Conservation (phyloP, 2,329 filamentous ascomycete genomes). For the Pseudogymnoascus sp. region DNA sequence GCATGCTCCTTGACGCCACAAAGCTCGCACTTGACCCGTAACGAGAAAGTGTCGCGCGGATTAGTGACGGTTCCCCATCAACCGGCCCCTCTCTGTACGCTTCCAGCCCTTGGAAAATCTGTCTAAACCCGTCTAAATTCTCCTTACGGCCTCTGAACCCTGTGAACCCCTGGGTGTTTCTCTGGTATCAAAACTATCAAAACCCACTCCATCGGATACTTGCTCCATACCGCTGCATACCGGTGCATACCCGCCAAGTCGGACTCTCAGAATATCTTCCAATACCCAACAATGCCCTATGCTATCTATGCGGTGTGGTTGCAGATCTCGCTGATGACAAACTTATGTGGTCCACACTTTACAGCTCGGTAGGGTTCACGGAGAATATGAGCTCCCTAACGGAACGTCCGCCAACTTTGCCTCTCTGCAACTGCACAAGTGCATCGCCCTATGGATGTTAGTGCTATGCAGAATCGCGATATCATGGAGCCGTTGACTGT, state of each 20-base stretch:
- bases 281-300: background rate
- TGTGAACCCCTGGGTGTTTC: constrained; percentile 7
- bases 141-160: background rate
- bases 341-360: constrained; percentile 12
- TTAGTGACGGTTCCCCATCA: background rate
- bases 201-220: constrained; percentile 10
- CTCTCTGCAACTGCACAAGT: constrained; percentile 11
- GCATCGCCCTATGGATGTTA: constrained; percentile 5
- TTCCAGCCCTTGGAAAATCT: background rate
- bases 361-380: constrained; percentile 29
- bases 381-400: constrained; percentile 25
- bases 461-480: constrained; percentile 9
- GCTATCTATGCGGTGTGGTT: background rate
- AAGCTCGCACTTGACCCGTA: background rate
- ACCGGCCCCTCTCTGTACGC: constrained; percentile 1
- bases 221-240: background rate
- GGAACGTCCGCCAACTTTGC: constrained; percentile 10
- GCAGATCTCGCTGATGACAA: constrained; percentile 7
- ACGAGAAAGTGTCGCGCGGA: background rate
- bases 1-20: constrained; percentile 10
- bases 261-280: constrained; percentile 10
- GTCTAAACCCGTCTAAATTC: background rate
- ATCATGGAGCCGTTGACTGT: constrained; percentile 11
- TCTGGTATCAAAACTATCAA: background rate
- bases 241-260: constrained; percentile 6